Conservation (phyloP, 805 yeast species). For the Cyberlindnera subsufficiens region DNA sequence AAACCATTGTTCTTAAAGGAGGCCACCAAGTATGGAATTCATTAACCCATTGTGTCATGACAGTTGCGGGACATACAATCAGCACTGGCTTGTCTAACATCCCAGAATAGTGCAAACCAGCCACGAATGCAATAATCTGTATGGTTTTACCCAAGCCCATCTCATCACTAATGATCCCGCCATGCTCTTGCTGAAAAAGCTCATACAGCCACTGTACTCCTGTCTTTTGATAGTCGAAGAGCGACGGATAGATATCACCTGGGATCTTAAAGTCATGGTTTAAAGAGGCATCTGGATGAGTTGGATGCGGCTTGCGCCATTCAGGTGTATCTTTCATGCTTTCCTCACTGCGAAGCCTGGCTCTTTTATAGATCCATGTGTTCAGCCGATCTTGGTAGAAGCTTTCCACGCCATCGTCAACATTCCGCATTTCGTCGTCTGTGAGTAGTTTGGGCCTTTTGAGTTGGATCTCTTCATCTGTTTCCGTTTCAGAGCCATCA, state of each 20-base stretch:
- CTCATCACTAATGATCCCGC: constrained; percentile 96
- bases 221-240: constrained; percentile 92
- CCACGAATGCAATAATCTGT: constrained; percentile 85
- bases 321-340: constrained; percentile 34
- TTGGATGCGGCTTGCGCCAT: constrained; percentile 75
- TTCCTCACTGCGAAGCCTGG: constrained; percentile 31
- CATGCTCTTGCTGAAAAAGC: constrained; percentile 79
- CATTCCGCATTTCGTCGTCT: constrained; percentile 34
- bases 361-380: constrained; percentile 54
- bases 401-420: constrained; percentile 80
- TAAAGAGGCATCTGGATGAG: constrained; percentile 65
- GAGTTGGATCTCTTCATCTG: constrained; percentile 14
- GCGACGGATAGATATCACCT: constrained; percentile 80
- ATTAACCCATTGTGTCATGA: constrained; percentile 93
- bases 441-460: constrained; percentile 13
- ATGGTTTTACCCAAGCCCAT: constrained; percentile 98
- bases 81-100: constrained; percentile 70
- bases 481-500: constrained; percentile 14
- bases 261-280: constrained; percentile 72
- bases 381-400: constrained; percentile 54
- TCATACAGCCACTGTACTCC: constrained; percentile 99
- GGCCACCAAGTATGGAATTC: constrained; percentile 99
- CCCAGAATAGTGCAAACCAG: constrained; percentile 83
- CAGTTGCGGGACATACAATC: constrained; percentile 95
- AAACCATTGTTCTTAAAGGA: constrained; percentile 74